These are phyloP conservation scores for Boletus bicolor DNA, from an alignment of 768 basidiomycete genomes.

Conservation along the genomic window DNA sequence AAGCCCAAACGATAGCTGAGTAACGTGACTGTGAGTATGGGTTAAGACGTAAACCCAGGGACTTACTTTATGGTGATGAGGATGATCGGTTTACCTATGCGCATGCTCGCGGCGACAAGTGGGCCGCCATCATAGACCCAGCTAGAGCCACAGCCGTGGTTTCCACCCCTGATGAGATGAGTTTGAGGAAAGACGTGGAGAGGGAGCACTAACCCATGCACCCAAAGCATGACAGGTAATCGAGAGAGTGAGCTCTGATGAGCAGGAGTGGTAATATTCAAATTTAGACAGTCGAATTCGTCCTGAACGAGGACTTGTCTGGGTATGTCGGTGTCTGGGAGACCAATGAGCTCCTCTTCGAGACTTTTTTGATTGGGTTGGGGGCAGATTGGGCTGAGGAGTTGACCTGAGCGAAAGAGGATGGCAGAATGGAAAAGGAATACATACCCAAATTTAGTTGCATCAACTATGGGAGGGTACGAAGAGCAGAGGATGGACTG, in stretches of 20 bases:
- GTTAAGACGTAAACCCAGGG: slow-evolving; percentile 16
- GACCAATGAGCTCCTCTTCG: slow-evolving; percentile 62
- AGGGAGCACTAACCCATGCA: slow-evolving; percentile 64
- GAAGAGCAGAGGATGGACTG: slow-evolving; percentile 61
- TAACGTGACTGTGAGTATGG: slow-evolving; percentile 8
- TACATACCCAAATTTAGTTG: slow-evolving; percentile 62
- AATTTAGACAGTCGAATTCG: slow-evolving; percentile 77
- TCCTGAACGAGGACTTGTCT: slow-evolving; percentile 56
- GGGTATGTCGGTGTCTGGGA: slow-evolving; percentile 51
- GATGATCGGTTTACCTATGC: slow-evolving; percentile 61
- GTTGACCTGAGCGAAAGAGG: slow-evolving; percentile 2
- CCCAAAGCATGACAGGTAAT: slow-evolving; percentile 79
- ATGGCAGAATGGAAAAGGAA: slow-evolving; percentile 6
- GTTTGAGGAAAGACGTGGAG: slow-evolving; percentile 10
- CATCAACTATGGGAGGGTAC: slow-evolving; percentile 58
- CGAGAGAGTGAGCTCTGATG: slow-evolving; percentile 49
- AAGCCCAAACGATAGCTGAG: slow-evolving; percentile 72
- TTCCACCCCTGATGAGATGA: slow-evolving; percentile 54
- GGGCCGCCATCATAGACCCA: slow-evolving; percentile 77
- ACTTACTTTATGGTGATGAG: slow-evolving; percentile 75
- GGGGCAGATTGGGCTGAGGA: slow-evolving; percentile 68
- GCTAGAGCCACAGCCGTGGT: slow-evolving; percentile 68
- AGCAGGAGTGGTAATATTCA: slow-evolving; percentile 76
- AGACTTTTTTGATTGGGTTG: slow-evolving; percentile 48
- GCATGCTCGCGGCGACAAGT: slow-evolving; percentile 65